phyloP scores from a whole-genome alignment of 2,329 filamentous ascomycete species.

The Ceratocystis variospora region DNA sequence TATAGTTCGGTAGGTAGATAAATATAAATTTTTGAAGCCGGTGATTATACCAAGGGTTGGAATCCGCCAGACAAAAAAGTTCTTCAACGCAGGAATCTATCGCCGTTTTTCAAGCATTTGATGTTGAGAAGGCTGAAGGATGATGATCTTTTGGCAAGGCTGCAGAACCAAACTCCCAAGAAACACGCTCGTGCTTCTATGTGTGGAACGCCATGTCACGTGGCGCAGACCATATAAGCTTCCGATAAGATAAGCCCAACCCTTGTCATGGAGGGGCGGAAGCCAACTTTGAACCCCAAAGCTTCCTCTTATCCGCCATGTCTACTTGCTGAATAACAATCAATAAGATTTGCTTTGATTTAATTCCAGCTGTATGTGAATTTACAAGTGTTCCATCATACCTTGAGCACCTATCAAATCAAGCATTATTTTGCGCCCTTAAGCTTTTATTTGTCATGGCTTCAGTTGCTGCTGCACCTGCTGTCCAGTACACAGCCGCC shows the following conservation, averaged over 20 bases:
- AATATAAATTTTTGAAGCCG: no score
- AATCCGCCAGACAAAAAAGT: no score
- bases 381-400: not conserved
- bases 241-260: conserved; percentile 18
- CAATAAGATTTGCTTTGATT: not conserved
- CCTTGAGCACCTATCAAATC: no score
- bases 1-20: no score
- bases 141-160: conserved; percentile 5
- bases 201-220: conserved; percentile 13
- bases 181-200: not conserved
- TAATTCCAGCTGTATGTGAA: not conserved
- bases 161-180: not conserved
- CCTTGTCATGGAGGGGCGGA: conserved; percentile 1
- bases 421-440: not conserved
- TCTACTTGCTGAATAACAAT: not conserved
- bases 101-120: not conserved
- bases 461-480: conserved; percentile 6
- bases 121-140: conserved; percentile 14
- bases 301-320: not conserved
- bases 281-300: conserved; percentile 1
- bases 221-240: conserved; percentile 2
- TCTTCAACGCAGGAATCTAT: not conserved
- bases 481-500: conserved; percentile 21
- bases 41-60: no score
- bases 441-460: conserved; percentile 10